phyloP scores from a whole-genome alignment of 116 monocot genomes.

The Papilionanthe hybrid region DNA sequence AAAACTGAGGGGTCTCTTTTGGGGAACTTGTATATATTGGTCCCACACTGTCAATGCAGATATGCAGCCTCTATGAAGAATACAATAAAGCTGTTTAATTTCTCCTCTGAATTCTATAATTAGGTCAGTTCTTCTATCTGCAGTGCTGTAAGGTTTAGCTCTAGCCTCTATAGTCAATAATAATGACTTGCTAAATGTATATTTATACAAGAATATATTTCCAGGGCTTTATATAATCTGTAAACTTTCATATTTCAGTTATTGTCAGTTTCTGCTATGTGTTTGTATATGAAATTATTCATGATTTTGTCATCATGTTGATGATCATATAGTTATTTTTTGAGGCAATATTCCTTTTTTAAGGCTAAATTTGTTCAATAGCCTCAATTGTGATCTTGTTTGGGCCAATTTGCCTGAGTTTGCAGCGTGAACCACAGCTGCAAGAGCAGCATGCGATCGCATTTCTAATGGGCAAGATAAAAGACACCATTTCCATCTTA shows the following conservation, averaged over 20 bases:
- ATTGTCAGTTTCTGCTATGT: neutral
- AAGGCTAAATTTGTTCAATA: neutral
- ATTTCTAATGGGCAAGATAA: too few relatives aligned
- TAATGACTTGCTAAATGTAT: neutral
- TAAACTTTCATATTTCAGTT: neutral
- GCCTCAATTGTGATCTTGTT: too few relatives aligned
- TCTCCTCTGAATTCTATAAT: neutral
- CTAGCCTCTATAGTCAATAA: neutral
- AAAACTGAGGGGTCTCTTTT: slow-evolving; percentile 47
- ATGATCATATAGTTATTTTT: neutral
- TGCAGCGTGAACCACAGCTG: too few relatives aligned
- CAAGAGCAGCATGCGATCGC: too few relatives aligned
- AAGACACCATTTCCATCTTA: too few relatives aligned
- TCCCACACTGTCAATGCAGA: slow-evolving; percentile 28
- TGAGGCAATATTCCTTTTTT: neutral
- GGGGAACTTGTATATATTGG: slow-evolving; percentile 59
- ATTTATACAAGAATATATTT: neutral
- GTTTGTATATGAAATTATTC: neutral
- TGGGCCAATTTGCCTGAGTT: too few relatives aligned
- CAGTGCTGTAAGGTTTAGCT: neutral
- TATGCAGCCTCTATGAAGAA: neutral
- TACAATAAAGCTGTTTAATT: neutral
- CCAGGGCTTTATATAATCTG: neutral
- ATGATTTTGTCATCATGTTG: neutral
- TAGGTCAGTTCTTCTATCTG: neutral